phyloP scores from a whole-genome alignment of 768 basidiomycete species.

The Mycena galopus region DNA sequence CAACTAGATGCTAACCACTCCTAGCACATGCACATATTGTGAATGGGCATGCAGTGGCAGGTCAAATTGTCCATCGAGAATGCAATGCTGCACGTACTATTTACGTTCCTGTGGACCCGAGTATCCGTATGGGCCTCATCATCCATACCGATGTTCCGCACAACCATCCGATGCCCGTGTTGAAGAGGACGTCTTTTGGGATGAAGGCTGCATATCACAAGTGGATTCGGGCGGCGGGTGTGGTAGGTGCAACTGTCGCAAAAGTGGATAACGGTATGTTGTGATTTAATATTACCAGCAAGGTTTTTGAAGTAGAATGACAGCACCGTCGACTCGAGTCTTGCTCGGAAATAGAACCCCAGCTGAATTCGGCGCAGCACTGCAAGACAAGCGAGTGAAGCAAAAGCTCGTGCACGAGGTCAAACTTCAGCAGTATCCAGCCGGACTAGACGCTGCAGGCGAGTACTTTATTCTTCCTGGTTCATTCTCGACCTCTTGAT shows the following conservation, averaged over 20 bases:
- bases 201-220: background rate
- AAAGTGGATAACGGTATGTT: slow-evolving; percentile 21
- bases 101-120: slow-evolving; percentile 9
- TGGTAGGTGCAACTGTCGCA: slow-evolving; percentile 9
- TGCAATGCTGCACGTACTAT: background rate
- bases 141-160: background rate
- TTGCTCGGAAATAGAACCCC: background rate
- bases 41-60: too few relatives aligned
- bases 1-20: too few relatives aligned
- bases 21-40: too few relatives aligned
- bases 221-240: slow-evolving; percentile 1
- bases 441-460: background rate
- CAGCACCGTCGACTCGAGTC: slow-evolving; percentile 8
- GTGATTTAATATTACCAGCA: background rate
- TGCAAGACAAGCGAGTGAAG: slow-evolving; percentile 4
- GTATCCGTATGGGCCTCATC: background rate
- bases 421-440: slow-evolving; percentile 1
- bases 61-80: too few relatives aligned
- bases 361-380: background rate
- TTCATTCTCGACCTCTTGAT: background rate
- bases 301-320: background rate
- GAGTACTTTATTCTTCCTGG: background rate
- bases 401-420: background rate
- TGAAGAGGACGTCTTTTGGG: slow-evolving; percentile 6
- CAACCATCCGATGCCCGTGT: slow-evolving; percentile 13